phyloP scores from a whole-genome alignment of 1,284 basidiomycete genomes.

The Athelia psychrophila region DNA sequence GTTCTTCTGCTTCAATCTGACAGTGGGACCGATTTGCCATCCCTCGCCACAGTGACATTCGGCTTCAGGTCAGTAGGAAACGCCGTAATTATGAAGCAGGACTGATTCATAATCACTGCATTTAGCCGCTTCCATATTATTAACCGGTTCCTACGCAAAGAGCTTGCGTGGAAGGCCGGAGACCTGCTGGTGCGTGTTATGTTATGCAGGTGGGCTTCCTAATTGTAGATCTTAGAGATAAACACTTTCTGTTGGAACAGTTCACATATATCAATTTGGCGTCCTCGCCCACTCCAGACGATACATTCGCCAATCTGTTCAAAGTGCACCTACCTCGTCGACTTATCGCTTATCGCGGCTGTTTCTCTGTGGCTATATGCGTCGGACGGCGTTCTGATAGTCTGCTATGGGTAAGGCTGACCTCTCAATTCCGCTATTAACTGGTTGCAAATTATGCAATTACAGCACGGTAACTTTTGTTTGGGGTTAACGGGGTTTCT shows the following conservation, averaged over 20 bases:
- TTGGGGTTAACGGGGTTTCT: no score
- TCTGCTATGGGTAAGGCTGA: conserved; percentile 83
- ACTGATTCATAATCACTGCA: conserved; percentile 97
- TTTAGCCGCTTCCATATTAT: conserved; percentile 95
- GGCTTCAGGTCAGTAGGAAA: conserved; percentile 98
- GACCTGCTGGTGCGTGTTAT: conserved; percentile 76
- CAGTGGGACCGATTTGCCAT: no score
- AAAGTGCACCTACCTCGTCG: conserved; percentile 39
- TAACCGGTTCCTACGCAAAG: conserved; percentile 89
- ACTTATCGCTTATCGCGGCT: conserved; percentile 1
- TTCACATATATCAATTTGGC: conserved; percentile 99
- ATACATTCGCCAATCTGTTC: conserved; percentile 71
- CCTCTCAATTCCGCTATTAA: no score
- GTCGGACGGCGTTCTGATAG: conserved; percentile 93
- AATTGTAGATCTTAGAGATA: no score
- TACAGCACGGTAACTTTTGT: no score
- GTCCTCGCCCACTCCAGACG: conserved; percentile 85
- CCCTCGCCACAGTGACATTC: conserved; percentile 71
- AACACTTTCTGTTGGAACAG: conserved; percentile 39
- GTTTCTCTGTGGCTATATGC: conserved; percentile 1
- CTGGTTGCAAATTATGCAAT: no score
- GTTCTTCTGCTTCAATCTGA: no score
- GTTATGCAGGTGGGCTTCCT: no score
- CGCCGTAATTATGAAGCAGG: conserved; percentile 98
- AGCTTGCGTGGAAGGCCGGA: conserved; percentile 84